Conservation (phyloP, 2,329 filamentous ascomycete genomes). For the Didymella sp. region DNA sequence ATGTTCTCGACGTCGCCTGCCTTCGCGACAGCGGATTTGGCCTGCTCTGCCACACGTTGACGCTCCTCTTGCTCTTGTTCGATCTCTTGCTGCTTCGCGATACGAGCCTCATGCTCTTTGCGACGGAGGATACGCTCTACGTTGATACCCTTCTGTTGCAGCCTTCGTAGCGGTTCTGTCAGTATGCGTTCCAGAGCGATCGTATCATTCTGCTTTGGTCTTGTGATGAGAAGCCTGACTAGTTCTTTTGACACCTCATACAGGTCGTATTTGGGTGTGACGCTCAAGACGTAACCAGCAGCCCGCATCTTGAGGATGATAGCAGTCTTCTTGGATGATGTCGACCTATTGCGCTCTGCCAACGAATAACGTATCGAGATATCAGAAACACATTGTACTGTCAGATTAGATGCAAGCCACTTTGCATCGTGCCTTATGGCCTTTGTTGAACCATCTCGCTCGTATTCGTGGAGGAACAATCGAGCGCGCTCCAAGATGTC, state of each 20-base stretch:
- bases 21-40: slow-evolving; percentile 32
- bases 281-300: slow-evolving; percentile 72
- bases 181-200: slow-evolving; percentile 91
- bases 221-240: slow-evolving; percentile 77
- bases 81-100: slow-evolving; percentile 83
- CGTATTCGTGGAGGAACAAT: slow-evolving; percentile 86
- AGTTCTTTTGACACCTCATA: slow-evolving; percentile 93
- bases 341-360: slow-evolving; percentile 69
- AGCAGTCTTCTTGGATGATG: slow-evolving; percentile 61
- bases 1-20: slow-evolving; percentile 21
- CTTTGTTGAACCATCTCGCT: slow-evolving; percentile 62
- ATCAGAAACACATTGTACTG: slow-evolving; percentile 77
- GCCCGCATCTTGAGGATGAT: slow-evolving; percentile 77
- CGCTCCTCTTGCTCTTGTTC: slow-evolving; percentile 69
- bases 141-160: slow-evolving; percentile 91
- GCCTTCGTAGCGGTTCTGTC: slow-evolving; percentile 79
- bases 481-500: slow-evolving; percentile 87
- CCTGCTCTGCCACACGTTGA: slow-evolving; percentile 50
- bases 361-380: slow-evolving; percentile 81
- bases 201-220: slow-evolving; percentile 86
- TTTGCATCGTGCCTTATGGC: slow-evolving; percentile 84
- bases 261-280: slow-evolving; percentile 78
- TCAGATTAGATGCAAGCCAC: slow-evolving; percentile 88
- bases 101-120: slow-evolving; percentile 84
- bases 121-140: slow-evolving; percentile 91